A percentile compares a stretch with the other conserved stretches of the same genome.
phyloP scores from a whole-genome alignment of 805 yeast genomes.

The Pichia sporocuriosa region DNA sequence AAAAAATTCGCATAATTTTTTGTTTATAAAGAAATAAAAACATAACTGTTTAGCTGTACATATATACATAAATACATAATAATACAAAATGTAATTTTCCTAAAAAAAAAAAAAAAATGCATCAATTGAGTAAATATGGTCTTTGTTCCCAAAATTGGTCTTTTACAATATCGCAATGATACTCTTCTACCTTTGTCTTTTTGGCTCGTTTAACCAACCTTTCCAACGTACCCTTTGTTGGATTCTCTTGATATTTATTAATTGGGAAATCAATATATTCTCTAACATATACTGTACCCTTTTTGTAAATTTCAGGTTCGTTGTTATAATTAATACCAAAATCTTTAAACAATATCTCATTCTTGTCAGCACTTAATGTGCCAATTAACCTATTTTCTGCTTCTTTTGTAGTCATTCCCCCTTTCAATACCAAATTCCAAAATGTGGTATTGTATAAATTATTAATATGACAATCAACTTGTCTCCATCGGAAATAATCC shows the following conservation, averaged over 20 bases:
- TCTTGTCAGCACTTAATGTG: conserved; percentile 75
- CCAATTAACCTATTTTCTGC: conserved; percentile 77
- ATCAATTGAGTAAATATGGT: conserved; percentile 30
- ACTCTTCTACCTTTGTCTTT: conserved; percentile 38
- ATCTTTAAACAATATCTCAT: conserved; percentile 72
- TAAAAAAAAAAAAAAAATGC: no score
- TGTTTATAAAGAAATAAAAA: no score
- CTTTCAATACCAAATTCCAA: conserved; percentile 73
- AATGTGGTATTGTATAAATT: conserved; percentile 89
- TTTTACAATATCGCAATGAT: conserved; percentile 58
- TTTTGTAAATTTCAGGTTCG: conserved; percentile 81
- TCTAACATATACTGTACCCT: conserved; percentile 65
- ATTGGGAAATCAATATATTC: conserved; percentile 27
- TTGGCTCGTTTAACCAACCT: conserved; percentile 41
- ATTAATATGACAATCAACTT: conserved; percentile 93
- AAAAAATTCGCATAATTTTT: conserved; percentile 20
- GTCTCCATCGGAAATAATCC: conserved; percentile 92
- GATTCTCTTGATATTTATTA: conserved; percentile 10
- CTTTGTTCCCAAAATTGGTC: conserved; percentile 56
- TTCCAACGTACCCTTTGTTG: conserved; percentile 41
- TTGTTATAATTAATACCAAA: conserved; percentile 86
- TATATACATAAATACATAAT: conserved; percentile 3
- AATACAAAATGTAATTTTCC: no score
- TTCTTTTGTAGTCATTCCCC: conserved; percentile 65
- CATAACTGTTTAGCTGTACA: conserved; percentile 3